A percentile compares a stretch with the other conserved stretches of the same genome.
These are phyloP conservation scores for Capillidium rhysosporum DNA, from an alignment of 371 early-diverging fungal species.

Conservation along the genomic window DNA sequence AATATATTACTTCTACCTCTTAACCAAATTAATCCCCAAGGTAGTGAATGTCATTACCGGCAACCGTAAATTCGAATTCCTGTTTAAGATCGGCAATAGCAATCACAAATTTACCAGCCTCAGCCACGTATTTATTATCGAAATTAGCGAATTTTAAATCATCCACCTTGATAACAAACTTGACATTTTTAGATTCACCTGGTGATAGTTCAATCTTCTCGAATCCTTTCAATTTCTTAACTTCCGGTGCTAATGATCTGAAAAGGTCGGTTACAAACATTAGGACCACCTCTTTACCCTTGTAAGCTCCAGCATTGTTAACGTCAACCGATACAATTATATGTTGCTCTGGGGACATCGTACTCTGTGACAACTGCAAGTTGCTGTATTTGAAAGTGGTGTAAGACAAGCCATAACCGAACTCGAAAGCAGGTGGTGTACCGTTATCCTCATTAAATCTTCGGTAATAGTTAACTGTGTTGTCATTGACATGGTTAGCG, in stretches of 20 bases:
- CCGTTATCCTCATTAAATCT: conserved; percentile 12
- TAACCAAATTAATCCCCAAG: neutral
- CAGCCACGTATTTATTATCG: conserved; percentile 15
- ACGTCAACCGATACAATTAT: conserved; percentile 16
- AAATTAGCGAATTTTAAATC: conserved; percentile 19
- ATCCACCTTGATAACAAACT: conserved; percentile 18
- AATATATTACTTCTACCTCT: no score
- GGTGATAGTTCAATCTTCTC: conserved; percentile 22
- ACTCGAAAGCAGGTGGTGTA: conserved; percentile 23
- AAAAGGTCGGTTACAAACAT: conserved; percentile 32
- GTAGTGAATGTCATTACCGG: neutral
- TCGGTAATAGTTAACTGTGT: conserved; percentile 13
- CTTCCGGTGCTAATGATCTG: conserved; percentile 21
- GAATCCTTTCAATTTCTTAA: conserved; percentile 22
- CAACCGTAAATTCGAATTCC: neutral
- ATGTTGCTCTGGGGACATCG: conserved; percentile 1
- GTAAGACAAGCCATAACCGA: conserved; percentile 40
- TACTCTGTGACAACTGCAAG: conserved; percentile 11
- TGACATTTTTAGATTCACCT: conserved; percentile 18
- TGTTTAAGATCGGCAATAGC: conserved; percentile 16
- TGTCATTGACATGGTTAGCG: conserved; percentile 21
- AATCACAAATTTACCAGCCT: conserved; percentile 18
- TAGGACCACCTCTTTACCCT: conserved; percentile 32
- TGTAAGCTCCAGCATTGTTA: conserved; percentile 24
- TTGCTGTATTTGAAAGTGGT: conserved; percentile 23